phyloP scores from a whole-genome alignment of 2,329 filamentous ascomycete genomes.

The Aspergillus nomiae region DNA sequence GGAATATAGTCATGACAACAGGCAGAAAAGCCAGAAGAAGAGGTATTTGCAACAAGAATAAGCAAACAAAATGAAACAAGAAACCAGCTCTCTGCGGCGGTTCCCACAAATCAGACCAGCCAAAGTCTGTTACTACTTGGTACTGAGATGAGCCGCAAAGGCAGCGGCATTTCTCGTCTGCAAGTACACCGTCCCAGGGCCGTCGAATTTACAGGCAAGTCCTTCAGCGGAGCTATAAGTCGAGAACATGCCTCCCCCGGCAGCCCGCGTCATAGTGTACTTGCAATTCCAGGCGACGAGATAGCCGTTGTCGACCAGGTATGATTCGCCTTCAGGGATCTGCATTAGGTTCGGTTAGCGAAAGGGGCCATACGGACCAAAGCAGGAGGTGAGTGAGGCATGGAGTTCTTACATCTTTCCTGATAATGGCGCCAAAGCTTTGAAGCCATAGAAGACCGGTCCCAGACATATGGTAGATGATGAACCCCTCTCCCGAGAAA shows the following conservation, averaged over 20 bases:
- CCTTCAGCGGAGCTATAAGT: conserved; percentile 80
- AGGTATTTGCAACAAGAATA: too few species aligned
- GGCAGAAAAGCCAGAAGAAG: too few species aligned
- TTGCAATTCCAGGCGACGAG: conserved; percentile 97
- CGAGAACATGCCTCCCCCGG: conserved; percentile 92
- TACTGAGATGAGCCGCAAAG: conserved; percentile 57
- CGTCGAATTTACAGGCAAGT: conserved; percentile 90
- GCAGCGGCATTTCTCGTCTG: conserved; percentile 83
- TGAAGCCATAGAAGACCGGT: conserved; percentile 84
- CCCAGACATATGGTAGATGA: conserved; percentile 83
- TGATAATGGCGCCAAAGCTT: conserved; percentile 91
- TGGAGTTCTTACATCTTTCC: conserved; percentile 71
- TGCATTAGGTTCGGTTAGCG: too few species aligned
- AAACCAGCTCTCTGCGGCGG: neutral
- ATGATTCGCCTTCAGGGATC: conserved; percentile 70
- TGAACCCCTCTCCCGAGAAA: conserved; percentile 90
- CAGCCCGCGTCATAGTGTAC: conserved; percentile 85
- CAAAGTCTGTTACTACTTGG: conserved; percentile 25
- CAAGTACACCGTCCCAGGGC: conserved; percentile 85
- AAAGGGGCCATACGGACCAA: too few species aligned
- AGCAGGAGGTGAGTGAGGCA: too few species aligned
- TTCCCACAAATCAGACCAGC: neutral
- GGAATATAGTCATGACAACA: too few species aligned
- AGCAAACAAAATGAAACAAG: too few species aligned
- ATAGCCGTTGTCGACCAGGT: conserved; percentile 91